Conservation (phyloP, 345 rosid species). For the Populus deltoides region DNA sequence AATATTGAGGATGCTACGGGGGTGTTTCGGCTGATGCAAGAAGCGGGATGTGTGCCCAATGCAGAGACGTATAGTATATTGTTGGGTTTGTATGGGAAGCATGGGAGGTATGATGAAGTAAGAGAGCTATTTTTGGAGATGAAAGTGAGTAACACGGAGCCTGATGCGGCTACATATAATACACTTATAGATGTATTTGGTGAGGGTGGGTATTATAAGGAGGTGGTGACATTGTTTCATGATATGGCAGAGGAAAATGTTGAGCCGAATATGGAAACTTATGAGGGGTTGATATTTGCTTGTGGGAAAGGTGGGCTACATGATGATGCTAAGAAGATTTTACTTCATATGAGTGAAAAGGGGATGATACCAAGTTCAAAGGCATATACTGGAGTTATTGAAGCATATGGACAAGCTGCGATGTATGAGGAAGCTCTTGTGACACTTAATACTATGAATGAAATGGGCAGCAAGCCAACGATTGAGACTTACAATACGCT, state of each 20-base stretch:
- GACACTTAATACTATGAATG: constrained; percentile 83
- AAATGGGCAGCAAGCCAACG: constrained; percentile 71
- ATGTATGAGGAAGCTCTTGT: constrained; percentile 87
- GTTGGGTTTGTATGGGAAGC: constrained; percentile 75
- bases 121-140: constrained; percentile 88
- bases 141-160: constrained; percentile 84
- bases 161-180: constrained; percentile 81
- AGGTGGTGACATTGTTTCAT: constrained; percentile 89
- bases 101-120: constrained; percentile 82
- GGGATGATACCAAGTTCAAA: constrained; percentile 78
- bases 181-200: constrained; percentile 81
- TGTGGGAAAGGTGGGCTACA: constrained; percentile 93
- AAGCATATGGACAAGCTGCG: constrained; percentile 90
- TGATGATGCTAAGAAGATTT: constrained; percentile 70
- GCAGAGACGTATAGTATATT: constrained; percentile 68
- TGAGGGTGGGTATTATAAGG: constrained; percentile 94
- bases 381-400: constrained; percentile 78
- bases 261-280: constrained; percentile 82
- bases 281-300: constrained; percentile 80
- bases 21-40: constrained; percentile 89
- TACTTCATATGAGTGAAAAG: constrained; percentile 72
- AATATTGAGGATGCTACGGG: constrained; percentile 70
- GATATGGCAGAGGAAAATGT: constrained; percentile 95
- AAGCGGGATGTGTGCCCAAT: constrained; percentile 73
- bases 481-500: constrained; percentile 78